Base-by-base conservation (phyloP, 1,284 basidiomycete species). In the Waitea zeae region DNA sequence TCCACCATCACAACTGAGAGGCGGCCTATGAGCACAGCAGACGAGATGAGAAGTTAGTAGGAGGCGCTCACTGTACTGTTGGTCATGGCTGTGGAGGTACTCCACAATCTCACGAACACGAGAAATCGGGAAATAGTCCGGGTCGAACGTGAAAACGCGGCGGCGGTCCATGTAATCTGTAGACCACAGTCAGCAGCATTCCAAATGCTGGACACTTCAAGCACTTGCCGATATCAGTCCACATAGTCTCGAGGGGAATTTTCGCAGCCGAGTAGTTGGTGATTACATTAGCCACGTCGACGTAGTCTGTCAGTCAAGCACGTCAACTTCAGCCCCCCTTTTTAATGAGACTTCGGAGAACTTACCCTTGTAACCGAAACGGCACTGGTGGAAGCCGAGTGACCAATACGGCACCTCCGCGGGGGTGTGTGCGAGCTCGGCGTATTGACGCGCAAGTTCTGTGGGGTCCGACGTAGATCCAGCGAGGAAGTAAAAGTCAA, bases 401-500 rank as follows among this genome's bases (percentile, higher is more conserved):
- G 63, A 61, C 75, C 75, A 79, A 46, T 77, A 78, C 0, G 75
- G 73, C 2, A 76, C 64, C 49, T 76, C 70, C 2, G 71, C 74
- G 7, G 77, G 73, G 3, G 50, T 51, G 6, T 75, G 76, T 1
- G 64, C 64, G 18, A 79, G 44, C 38, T 72, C 57, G 7, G 75
- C 64, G 49, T 82, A 82, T 51, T 83, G 79, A 38, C 60, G 57
- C 7, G 68, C 62, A 0, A 77, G 64, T 33, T 67, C 67, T 1
- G 57, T 58, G 0, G 79, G 78, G 42, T 74, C 64, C 1, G 56
- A 66, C 41, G 62, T 58, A 26, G 22, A n/a, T 11, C 79, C 78
- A 18, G 74, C 66, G 24, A 82, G 56, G 54, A 84, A 82, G 58
- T 82, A 81, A 39, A 80, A 71, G 46, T 81, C 77, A 22, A 81